Evolutionary conservation across 768 basidiomycete genomes (phyloP).

Genomic region (Leccinum rimulosum): DNA sequence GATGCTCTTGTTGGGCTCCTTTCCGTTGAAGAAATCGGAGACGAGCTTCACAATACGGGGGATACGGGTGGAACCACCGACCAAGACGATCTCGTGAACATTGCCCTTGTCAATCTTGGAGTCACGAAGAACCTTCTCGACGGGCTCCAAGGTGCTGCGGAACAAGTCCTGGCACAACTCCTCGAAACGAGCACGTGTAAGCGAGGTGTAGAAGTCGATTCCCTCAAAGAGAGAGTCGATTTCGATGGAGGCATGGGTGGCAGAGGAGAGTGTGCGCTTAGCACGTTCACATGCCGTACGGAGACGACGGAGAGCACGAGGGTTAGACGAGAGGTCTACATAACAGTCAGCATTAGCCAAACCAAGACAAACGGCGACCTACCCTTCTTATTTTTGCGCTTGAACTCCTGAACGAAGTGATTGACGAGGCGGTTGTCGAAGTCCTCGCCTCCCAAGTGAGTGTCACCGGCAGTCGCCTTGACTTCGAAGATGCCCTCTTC

Average conservation of each 20-base stretch:
- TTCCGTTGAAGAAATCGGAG: constrained; percentile 97
- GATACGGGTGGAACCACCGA: constrained; percentile 98
- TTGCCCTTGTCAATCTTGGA: constrained; percentile 96
- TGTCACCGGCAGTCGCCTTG: constrained; percentile 97
- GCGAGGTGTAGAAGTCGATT: constrained; percentile 96
- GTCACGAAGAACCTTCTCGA: constrained; percentile 97
- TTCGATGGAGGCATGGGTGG: constrained; percentile 94
- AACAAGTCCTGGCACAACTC: constrained; percentile 95
- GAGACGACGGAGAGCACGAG: constrained; percentile 95
- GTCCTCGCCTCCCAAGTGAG: constrained; percentile 97
- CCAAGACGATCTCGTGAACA: constrained; percentile 96
- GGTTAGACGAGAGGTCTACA: constrained; percentile 81
- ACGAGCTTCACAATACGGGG: constrained; percentile 97
- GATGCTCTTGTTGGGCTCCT: constrained; percentile 99
- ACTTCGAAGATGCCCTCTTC: constrained; percentile 99
- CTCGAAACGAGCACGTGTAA: constrained; percentile 98
- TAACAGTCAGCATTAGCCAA: constrained; percentile 6
- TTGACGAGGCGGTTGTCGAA: constrained; percentile 98
- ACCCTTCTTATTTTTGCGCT: constrained; percentile 97
- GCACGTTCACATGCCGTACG: constrained; percentile 98
- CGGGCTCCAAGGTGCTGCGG: constrained; percentile 89
- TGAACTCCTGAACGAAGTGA: constrained; percentile 96
- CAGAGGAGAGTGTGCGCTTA: constrained; percentile 96
- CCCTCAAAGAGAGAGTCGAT: constrained; percentile 98
- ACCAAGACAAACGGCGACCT: constrained; percentile 12